Conservation (phyloP, 148 eudicot species). For the Amaranthus hypochondriacus region DNA sequence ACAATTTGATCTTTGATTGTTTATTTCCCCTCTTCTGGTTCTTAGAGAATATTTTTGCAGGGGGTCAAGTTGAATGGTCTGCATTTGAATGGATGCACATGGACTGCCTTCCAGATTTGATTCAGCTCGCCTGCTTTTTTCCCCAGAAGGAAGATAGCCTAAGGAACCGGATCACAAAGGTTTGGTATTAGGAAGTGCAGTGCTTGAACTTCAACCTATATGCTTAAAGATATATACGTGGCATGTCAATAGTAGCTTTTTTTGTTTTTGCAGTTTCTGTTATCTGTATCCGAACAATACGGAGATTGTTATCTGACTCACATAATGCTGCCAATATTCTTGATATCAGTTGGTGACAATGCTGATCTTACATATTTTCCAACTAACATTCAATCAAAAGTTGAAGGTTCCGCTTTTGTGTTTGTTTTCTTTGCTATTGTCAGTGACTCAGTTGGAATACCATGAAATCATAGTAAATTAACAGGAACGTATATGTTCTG, state of each 20-base stretch:
- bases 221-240: neutral
- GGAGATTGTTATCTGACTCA: conserved; percentile 77
- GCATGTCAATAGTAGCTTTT: neutral
- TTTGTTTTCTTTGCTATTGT: conserved; percentile 1
- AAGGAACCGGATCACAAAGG: conserved; percentile 71
- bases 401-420: conserved; percentile 43
- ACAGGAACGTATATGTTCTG: neutral
- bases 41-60: conserved; percentile 42
- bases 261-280: conserved; percentile 63
- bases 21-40: conserved; percentile 5
- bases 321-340: conserved; percentile 82
- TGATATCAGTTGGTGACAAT: conserved; percentile 76
- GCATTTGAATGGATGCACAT: conserved; percentile 90
- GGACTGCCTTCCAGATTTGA: conserved; percentile 76
- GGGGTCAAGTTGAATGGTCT: conserved; percentile 85
- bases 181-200: conserved; percentile 18
- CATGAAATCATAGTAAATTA: neutral
- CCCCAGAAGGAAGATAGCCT: conserved; percentile 87
- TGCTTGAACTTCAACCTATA: conserved; percentile 1
- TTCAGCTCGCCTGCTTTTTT: conserved; percentile 69
- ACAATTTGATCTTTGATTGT: neutral
- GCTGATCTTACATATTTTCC: conserved; percentile 70
- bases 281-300: conserved; percentile 60
- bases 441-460: neutral
- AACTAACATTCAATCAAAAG: conserved; percentile 45